Evolutionary conservation across 2,329 filamentous ascomycete genomes (phyloP), one percentile per base, ranked within the genome.

Genomic region (Dactylonectria estremocensis): DNA sequence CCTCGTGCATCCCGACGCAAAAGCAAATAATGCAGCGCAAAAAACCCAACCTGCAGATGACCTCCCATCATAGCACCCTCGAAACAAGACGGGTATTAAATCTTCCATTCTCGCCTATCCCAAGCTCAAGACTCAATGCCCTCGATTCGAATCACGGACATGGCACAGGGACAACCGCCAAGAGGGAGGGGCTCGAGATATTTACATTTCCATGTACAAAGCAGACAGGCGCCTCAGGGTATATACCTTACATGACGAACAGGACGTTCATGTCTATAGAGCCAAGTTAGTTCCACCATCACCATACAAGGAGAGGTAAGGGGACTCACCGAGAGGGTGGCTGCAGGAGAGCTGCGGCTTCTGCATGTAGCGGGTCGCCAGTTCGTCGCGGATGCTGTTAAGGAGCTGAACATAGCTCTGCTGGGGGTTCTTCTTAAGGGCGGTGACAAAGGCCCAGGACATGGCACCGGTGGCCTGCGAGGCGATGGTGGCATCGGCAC

Each of bases 341-440:
- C 95, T 98, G 85, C 95, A 97, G 78, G 95, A 98, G 74, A 99
- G 86, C 85, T 99, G 96, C 65, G 96, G 96, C 85, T 97, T 97
- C 85, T 99, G 96, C 11, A 88, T 88, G 80, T 99, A 99, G 79
- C 95, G 95, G 57, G 89, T 90, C 68, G 93, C 85, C 69, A 99
- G 87, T 82, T 98, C 95, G 74, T 98, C 95, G 70, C 96, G 93
- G 77, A 99, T 97, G 82, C 92, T 97, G 86, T 98, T 98, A 75
- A 99, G 88, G 69, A 99, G 85, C 84, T 98, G 93, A 58, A 99
- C 95, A 78, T 99, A 99, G 84, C 95, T 98, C 85, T 99, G 96
- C 78, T 98, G 95, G 0, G 95, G 95, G 80, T 98, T 97, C 88
- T 97, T 97, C 85, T 94, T 95, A 73, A 99, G 88, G 49, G 95